Evolutionary conservation across 2,329 filamentous ascomycete genomes (phyloP), one percentile per base, ranked within the genome.

Genomic region (Diplodia seriata): DNA sequence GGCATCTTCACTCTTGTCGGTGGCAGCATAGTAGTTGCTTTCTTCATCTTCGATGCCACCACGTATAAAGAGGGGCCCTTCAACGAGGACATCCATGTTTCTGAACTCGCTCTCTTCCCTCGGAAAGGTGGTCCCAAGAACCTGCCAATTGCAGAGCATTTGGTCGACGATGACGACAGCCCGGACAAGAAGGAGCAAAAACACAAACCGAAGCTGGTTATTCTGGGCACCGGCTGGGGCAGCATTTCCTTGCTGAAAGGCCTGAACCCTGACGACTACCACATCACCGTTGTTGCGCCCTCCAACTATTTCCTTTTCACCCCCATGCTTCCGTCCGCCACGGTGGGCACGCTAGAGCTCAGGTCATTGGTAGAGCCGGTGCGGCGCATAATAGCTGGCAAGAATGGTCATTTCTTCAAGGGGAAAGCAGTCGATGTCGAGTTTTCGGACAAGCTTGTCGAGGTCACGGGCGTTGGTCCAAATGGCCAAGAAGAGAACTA

Each of bases 251-350:
- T 99, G 69, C 82, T 99, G 72, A 99, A 99, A 82, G 90, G 92
- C 70, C 81, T 99, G 70, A 91, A 94, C 70, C 90, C 93, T 0
- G 92, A 94, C 14, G 92, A 97, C 73, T 99, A 97, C 77, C 94
- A 99, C 79, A 90, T 99, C 72, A 98, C 94, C 4, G 91, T 99
- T 49, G 90, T 99, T 53, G 97, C 93, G 14, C 94, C 95, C 0
- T 91, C 91, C 43, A 98, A 98, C 75, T 97, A 98, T 81, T 99
- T 99, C 81, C 82, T 99, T 38, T 99, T 99, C 79, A 99, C 95
- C 1, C 95, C 95, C 0, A 98, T 99, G 94, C 85, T 99, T 53
- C 95, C 95, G 1, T 97, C 93, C 40, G 96, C 95, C 8, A 99
- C 96, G 0, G 95, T 99, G 6, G 96, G 96, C 14, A 99, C 95